phyloP scores from a whole-genome alignment of 2,329 filamentous ascomycete genomes.

The Erysiphe pulchra region DNA sequence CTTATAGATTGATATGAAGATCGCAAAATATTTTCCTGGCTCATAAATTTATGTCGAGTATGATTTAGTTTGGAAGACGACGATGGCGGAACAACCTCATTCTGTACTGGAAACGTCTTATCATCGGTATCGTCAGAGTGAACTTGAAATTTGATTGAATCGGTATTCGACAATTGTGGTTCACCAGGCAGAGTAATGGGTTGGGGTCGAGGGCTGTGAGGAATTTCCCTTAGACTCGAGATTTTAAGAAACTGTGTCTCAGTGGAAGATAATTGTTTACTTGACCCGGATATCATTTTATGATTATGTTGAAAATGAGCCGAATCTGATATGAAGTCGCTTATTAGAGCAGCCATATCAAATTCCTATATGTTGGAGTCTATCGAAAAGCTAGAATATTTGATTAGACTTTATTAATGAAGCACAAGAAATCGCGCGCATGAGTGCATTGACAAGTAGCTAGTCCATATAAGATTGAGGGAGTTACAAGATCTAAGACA shows the following conservation, averaged over 20 bases:
- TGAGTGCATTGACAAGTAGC: no score
- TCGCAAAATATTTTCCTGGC: constrained; percentile 8
- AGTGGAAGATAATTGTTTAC: constrained; percentile 19
- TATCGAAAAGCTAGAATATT: no score
- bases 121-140: no score
- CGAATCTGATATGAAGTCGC: constrained; percentile 50
- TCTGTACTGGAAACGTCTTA: no score
- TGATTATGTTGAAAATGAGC: constrained; percentile 29
- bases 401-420: no score
- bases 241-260: constrained; percentile 14
- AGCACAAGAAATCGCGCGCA: no score
- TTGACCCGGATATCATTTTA: constrained; percentile 34
- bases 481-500: no score
- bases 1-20: no score
- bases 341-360: constrained; percentile 36
- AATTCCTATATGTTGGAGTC: constrained; percentile 2
- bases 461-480: no score
- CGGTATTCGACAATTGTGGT: constrained; percentile 7
- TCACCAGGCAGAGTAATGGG: constrained; percentile 4
- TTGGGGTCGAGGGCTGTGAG: constrained; percentile 10
- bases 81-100: no score
- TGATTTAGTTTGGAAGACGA: no score
- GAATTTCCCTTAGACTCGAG: constrained; percentile 8
- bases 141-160: constrained; percentile 1
- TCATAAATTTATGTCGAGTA: constrained; percentile 4